phyloP scores from a whole-genome alignment of 2,329 filamentous ascomycete species.

The Hypoxylon sp. region DNA sequence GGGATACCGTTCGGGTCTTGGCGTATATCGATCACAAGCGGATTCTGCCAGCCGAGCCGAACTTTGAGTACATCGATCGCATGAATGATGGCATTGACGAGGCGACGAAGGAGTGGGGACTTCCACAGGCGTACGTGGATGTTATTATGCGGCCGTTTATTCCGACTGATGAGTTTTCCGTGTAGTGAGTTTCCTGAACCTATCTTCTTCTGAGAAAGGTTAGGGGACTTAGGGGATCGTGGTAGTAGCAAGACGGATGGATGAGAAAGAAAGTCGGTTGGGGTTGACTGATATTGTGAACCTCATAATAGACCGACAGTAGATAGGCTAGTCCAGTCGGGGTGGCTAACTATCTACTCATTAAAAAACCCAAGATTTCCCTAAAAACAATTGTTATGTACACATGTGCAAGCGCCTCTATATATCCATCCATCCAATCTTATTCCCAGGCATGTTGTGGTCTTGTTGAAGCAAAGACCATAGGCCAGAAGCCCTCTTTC shows the following conservation, averaged over 20 bases:
- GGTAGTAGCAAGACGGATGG: too few species aligned
- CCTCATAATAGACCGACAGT: background rate
- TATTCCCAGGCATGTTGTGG: background rate
- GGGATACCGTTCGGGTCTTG: conserved; percentile 52
- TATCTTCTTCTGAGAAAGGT: too few species aligned
- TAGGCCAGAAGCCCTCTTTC: background rate
- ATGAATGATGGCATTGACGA: conserved; percentile 72
- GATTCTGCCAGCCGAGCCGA: conserved; percentile 51
- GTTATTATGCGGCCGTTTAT: conserved; percentile 60
- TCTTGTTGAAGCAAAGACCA: too few species aligned
- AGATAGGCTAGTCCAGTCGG: too few species aligned
- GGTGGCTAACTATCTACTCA: too few species aligned
- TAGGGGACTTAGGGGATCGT: too few species aligned
- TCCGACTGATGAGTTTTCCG: too few species aligned
- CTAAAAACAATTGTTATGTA: conserved; percentile 7
- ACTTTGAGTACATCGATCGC: conserved; percentile 66
- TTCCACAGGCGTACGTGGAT: conserved; percentile 65
- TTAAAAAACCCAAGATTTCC: conserved; percentile 2
- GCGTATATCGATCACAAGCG: conserved; percentile 66
- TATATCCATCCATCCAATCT: conserved; percentile 15
- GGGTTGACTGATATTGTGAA: background rate
- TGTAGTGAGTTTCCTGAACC: too few species aligned
- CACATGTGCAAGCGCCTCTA: conserved; percentile 20
- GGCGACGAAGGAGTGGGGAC: conserved; percentile 59
- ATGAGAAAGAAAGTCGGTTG: background rate